Percentiles rank a stretch among this genome's conserved stretches.
phyloP scores from a whole-genome alignment of 805 yeast genomes.

The Teunomyces cretensis region DNA sequence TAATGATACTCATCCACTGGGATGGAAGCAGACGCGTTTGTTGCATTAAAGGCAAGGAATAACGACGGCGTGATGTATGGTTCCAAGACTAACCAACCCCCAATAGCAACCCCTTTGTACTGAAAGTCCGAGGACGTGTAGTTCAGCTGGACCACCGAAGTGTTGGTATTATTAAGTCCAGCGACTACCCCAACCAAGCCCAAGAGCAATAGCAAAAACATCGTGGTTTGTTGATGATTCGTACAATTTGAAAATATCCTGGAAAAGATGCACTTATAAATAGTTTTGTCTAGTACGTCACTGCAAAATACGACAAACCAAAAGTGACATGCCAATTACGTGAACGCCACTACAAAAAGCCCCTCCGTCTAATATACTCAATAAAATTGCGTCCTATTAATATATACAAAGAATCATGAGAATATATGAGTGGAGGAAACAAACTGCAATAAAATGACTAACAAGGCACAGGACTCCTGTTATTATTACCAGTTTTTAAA shows the following conservation, averaged over 20 bases:
- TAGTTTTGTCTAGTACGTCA: background rate
- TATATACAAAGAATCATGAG: constrained; percentile 4
- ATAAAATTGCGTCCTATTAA: background rate
- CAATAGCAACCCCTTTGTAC: constrained; percentile 51
- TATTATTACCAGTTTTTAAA: background rate
- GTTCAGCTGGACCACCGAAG: constrained; percentile 5
- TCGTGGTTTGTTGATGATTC: background rate
- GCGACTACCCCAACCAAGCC: background rate
- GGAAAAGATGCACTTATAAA: background rate
- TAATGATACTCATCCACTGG: constrained; percentile 65
- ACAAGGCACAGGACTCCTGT: constrained; percentile 2
- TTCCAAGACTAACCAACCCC: constrained; percentile 74
- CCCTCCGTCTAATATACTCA: background rate
- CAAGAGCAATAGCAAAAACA: background rate
- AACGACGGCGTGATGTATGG: constrained; percentile 70
- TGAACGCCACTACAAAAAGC: background rate
- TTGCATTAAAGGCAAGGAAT: constrained; percentile 41
- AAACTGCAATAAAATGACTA: constrained; percentile 3
- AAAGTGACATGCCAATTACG: background rate
- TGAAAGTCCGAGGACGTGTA: constrained; percentile 10
- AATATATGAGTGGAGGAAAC: constrained; percentile 3
- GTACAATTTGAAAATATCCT: background rate
- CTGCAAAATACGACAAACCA: background rate
- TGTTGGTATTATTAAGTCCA: background rate
- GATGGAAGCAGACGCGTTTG: constrained; percentile 24